Percentiles rank a stretch among this genome's conserved stretches.
Conservation (phyloP, 371 early-diverging fungal species). For the Thermomucor indicae-seudaticae region DNA sequence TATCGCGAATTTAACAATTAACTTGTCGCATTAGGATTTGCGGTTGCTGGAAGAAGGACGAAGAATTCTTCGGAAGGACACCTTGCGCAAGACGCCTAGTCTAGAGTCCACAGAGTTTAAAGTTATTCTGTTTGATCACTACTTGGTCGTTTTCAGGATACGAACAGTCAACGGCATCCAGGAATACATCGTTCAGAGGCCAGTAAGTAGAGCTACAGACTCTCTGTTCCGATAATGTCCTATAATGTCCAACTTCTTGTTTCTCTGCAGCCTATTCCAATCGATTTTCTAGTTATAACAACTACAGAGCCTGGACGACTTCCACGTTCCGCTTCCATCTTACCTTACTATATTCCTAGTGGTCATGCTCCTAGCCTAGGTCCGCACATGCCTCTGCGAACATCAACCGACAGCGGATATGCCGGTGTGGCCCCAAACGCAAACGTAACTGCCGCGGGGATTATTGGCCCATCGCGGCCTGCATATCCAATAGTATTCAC, state of each 20-base stretch:
- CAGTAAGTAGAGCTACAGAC: conserved; percentile 9
- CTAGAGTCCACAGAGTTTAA: conserved; percentile 61
- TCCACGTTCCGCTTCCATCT: conserved; percentile 28
- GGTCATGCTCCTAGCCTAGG: conserved; percentile 6
- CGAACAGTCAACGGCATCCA: conserved; percentile 20
- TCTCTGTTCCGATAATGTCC: not conserved
- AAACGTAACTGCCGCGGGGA: conserved; percentile 7
- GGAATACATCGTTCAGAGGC: conserved; percentile 23
- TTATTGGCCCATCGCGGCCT: not conserved
- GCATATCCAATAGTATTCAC: conserved; percentile 63
- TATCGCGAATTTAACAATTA: conserved; percentile 7
- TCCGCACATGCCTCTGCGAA: conserved; percentile 1
- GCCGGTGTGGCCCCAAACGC: conserved; percentile 13
- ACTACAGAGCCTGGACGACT: conserved; percentile 5
- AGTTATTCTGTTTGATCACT: conserved; percentile 87
- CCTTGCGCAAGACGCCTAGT: conserved; percentile 61
- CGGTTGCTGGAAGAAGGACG: conserved; percentile 67
- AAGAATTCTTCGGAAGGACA: conserved; percentile 71
- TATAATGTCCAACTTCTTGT: not conserved
- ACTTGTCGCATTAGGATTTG: conserved; percentile 51
- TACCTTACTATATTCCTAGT: conserved; percentile 38
- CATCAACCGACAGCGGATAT: conserved; percentile 3
- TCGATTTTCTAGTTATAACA: conserved; percentile 53
- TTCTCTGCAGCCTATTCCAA: conserved; percentile 63
- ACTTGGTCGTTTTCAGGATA: conserved; percentile 73